phyloP scores from a whole-genome alignment of 805 yeast species.

The Hanseniaspora meyeri region DNA sequence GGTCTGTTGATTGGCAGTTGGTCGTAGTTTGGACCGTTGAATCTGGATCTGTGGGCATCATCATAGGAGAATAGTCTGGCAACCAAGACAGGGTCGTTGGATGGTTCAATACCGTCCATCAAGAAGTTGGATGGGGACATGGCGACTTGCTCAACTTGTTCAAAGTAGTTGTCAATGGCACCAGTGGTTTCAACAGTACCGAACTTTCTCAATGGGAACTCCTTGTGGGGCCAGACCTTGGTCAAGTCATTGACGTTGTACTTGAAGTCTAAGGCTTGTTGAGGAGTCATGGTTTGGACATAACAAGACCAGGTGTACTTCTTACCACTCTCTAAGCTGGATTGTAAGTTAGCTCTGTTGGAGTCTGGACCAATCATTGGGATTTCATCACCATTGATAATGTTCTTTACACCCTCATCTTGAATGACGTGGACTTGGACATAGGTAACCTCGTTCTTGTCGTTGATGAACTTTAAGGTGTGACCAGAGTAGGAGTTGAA shows the following conservation, averaged over 20 bases:
- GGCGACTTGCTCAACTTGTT: conserved; percentile 43
- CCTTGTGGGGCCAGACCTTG: conserved; percentile 81
- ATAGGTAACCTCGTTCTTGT: conserved; percentile 39
- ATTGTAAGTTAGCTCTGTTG: conserved; percentile 28
- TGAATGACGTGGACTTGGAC: conserved; percentile 44
- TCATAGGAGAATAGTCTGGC: conserved; percentile 63
- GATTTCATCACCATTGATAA: conserved; percentile 35
- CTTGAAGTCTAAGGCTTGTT: conserved; percentile 65
- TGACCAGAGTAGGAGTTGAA: conserved; percentile 59
- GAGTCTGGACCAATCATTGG: conserved; percentile 40
- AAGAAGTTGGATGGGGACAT: conserved; percentile 57
- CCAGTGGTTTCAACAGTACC: conserved; percentile 47
- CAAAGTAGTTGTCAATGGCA: conserved; percentile 44
- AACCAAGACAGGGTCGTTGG: conserved; percentile 68
- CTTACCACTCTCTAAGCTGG: conserved; percentile 37
- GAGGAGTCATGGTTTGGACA: conserved; percentile 44
- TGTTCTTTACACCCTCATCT: conserved; percentile 38
- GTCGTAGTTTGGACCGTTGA: conserved; percentile 49
- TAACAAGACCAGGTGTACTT: conserved; percentile 41
- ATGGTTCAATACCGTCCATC: conserved; percentile 63
- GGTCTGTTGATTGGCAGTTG: conserved; percentile 55
- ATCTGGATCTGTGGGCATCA: conserved; percentile 66
- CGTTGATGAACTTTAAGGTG: conserved; percentile 46
- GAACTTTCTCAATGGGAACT: conserved; percentile 75
- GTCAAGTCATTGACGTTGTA: conserved; percentile 84